Conservation (phyloP, 2,329 filamentous ascomycete genomes). For the Claviceps cyperi region DNA sequence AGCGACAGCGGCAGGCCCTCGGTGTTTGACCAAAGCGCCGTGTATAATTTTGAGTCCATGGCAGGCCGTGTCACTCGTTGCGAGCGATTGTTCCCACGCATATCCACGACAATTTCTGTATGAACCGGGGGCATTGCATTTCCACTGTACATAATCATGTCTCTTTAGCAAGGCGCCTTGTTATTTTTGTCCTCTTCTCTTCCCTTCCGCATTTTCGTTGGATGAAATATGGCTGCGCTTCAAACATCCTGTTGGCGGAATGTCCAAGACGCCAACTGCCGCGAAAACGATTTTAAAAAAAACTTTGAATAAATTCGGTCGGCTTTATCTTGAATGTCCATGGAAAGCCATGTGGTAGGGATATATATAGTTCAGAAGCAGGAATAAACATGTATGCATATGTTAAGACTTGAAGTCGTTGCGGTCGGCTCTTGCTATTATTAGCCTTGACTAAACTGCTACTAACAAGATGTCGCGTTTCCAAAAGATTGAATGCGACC, state of each 20-base stretch:
- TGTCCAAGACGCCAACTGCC: no score
- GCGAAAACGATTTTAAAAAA: no score
- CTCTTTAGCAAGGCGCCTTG: constrained; percentile 22
- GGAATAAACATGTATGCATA: no score
- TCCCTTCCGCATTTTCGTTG: background rate
- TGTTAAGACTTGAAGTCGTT: no score
- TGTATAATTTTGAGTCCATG: constrained; percentile 3
- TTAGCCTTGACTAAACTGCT: no score
- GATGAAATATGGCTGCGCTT: background rate
- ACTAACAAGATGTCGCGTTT: no score
- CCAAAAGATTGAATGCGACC: background rate
- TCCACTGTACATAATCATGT: constrained; percentile 19
- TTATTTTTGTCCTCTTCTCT: constrained; percentile 13
- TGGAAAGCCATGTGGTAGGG: no score
- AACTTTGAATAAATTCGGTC: no score
- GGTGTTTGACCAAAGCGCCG: constrained; percentile 4
- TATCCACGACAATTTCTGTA: constrained; percentile 1
- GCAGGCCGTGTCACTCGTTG: background rate
- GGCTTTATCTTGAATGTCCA: no score
- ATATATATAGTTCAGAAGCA: no score
- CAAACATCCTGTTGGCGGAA: background rate
- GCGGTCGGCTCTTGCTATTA: no score
- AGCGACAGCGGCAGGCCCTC: constrained; percentile 21
- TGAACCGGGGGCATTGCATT: constrained; percentile 11
- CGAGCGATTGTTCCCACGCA: background rate